Conservation (phyloP, 2,329 filamentous ascomycete species). For the Aspergillus sp. region DNA sequence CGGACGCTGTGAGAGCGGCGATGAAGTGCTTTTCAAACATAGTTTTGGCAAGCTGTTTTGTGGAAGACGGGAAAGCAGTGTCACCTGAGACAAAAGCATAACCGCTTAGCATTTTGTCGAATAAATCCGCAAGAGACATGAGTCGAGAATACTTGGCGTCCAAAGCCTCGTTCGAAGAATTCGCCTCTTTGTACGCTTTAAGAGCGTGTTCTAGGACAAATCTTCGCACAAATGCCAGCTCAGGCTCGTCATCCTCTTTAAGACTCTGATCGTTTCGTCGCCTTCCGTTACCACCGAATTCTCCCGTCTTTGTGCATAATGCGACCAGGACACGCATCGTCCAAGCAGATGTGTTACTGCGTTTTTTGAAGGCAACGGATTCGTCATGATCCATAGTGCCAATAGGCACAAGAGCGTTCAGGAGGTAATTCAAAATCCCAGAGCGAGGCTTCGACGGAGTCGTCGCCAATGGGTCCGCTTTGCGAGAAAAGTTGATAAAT, state of each 20-base stretch:
- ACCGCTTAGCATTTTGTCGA: constrained; percentile 86
- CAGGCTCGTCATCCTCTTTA: constrained; percentile 42
- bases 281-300: constrained; percentile 63
- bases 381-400: constrained; percentile 70
- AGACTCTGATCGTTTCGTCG: constrained; percentile 45
- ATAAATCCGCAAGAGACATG: constrained; percentile 83
- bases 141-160: constrained; percentile 86
- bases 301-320: constrained; percentile 82
- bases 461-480: constrained; percentile 75
- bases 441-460: constrained; percentile 94
- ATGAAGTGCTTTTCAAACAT: constrained; percentile 99
- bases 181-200: constrained; percentile 88
- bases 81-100: constrained; percentile 63
- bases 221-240: constrained; percentile 82
- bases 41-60: constrained; percentile 81
- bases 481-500: constrained; percentile 98
- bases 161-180: constrained; percentile 72
- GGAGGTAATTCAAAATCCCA: constrained; percentile 87
- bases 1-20: constrained; percentile 80
- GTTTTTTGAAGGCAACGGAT: constrained; percentile 78
- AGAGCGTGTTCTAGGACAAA: constrained; percentile 93
- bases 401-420: constrained; percentile 72
- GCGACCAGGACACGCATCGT: constrained; percentile 85
- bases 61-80: constrained; percentile 56
- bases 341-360: constrained; percentile 77